phyloP scores from a whole-genome alignment of 2,329 filamentous ascomycete species.

The Pseudogymnoascus sp. region DNA sequence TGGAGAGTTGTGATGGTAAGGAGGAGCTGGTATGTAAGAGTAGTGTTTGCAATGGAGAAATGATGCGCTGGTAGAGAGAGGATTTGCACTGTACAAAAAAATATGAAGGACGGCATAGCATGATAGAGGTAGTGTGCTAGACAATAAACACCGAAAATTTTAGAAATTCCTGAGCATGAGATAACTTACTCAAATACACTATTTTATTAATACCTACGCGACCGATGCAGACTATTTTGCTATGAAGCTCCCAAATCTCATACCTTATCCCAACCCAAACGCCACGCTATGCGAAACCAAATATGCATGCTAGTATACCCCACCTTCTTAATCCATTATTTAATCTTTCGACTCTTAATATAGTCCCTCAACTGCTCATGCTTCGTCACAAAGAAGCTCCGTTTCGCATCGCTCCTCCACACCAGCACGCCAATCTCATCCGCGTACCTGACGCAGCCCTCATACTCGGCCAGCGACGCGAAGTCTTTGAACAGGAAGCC shows the following conservation, averaged over 20 bases:
- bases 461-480: slow-evolving; percentile 60
- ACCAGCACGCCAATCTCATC: slow-evolving; percentile 83
- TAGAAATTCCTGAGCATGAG: background rate
- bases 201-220: background rate
- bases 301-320: background rate
- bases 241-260: background rate
- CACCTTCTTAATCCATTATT: slow-evolving; percentile 17
- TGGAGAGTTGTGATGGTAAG: background rate
- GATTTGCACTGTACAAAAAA: background rate
- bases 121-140: background rate
- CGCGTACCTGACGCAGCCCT: slow-evolving; percentile 66
- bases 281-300: slow-evolving; percentile 9
- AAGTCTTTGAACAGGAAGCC: slow-evolving; percentile 93
- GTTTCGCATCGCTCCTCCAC: slow-evolving; percentile 73
- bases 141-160: background rate
- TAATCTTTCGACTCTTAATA: slow-evolving; percentile 57
- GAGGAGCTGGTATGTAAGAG: background rate
- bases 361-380: slow-evolving; percentile 83
- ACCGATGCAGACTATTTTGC: background rate
- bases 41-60: background rate
- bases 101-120: background rate
- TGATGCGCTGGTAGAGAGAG: background rate
- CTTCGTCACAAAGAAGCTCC: slow-evolving; percentile 86
- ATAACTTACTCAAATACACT: background rate
- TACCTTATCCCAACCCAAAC: slow-evolving; percentile 5